Percentiles rank a stretch among this genome's conserved stretches.
phyloP scores from a whole-genome alignment of 352 stramenopile species.

The Globisporangium carolinianum region DNA sequence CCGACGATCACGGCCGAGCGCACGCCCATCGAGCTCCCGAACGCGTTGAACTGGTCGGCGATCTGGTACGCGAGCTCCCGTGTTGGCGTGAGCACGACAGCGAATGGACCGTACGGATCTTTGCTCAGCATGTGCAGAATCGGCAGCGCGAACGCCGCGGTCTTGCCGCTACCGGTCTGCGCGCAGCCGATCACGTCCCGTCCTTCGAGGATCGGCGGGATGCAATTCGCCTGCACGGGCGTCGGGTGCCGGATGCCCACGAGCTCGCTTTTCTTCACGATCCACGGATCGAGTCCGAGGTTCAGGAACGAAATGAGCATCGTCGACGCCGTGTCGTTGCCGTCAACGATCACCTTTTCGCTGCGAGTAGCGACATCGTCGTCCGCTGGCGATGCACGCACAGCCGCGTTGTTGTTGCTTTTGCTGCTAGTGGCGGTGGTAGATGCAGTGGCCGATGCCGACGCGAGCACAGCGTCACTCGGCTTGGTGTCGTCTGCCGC shows the following conservation, averaged over 20 bases:
- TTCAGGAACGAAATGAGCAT: constrained; percentile 77
- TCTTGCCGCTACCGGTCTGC: constrained; percentile 97
- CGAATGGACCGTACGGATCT: constrained; percentile 94
- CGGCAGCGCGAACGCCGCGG: constrained; percentile 95
- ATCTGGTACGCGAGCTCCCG: constrained; percentile 98
- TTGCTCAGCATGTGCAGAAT: constrained; percentile 94
- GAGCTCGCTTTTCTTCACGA: constrained; percentile 79
- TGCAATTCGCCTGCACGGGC: constrained; percentile 87
- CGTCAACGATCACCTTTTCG: constrained; percentile 39
- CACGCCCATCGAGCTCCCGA: constrained; percentile 90
- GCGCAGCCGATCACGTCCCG: constrained; percentile 91
- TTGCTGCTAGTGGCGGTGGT: constrained; percentile 6
- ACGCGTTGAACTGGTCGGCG: constrained; percentile 94
- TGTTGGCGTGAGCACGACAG: constrained; percentile 94
- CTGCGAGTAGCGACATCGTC: not conserved
- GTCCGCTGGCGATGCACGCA: not conserved
- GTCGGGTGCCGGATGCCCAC: constrained; percentile 85
- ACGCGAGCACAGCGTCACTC: not conserved
- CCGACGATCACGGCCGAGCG: constrained; percentile 92
- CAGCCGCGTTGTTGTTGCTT: too few species aligned
- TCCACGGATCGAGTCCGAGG: constrained; percentile 81
- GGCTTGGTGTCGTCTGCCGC: constrained; percentile 12
- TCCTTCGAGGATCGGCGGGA: constrained; percentile 85
- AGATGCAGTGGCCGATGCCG: not conserved
- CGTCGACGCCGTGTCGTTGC: constrained; percentile 25